Evolutionary conservation across 345 rosid genomes (phyloP), one percentile per base, ranked within the genome.

Genomic region (Atalantia buxifolia): DNA sequence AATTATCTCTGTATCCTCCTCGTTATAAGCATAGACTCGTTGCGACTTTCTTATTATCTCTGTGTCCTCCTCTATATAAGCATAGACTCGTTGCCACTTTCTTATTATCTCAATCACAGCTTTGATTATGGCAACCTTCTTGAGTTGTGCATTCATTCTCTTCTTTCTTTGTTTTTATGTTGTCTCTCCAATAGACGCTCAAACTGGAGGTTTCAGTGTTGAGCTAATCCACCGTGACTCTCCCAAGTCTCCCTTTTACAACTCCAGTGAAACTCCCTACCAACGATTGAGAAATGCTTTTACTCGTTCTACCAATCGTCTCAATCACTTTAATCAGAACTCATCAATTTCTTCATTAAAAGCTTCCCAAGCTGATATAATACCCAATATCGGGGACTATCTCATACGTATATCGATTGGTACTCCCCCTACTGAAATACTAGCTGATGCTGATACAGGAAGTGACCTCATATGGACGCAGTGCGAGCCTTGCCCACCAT

Each of bases 381-480:
- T 75, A 38, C 21, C 77, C 5, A 9, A 53, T 9, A 1, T 1
- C 0, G 78, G 74, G 16, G 66, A 40, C 0, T 80, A 77, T 76
- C 78, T 82, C 8, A 67, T 82, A 69, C 75, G 55, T 53, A 12
- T 85, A 42, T 57, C 82, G 1, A 59, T 85, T 13, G 87, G 87
- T 31, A 67, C 75, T 3, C 88, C 84, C 2, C 72, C 81, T 0
- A 38, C 66, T 10, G 42, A 68, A 16, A 25, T 75, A 3, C 6
- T 75, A 1, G 83, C 72, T 21, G 33, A 68, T 0, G 66, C 80
- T 4, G 85, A 78, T 59, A 79, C 81, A 0, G 83, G 79, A 6
- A 81, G 85, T 72, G 79, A 82, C 48, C 69, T 86, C 16, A 72
- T 81, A 71, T 84, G 89, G 89, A 72, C 80, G 5, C 89, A 80